These are phyloP conservation scores for Mycena haematopus DNA, from an alignment of 768 basidiomycete genomes.

Conservation along the genomic window DNA sequence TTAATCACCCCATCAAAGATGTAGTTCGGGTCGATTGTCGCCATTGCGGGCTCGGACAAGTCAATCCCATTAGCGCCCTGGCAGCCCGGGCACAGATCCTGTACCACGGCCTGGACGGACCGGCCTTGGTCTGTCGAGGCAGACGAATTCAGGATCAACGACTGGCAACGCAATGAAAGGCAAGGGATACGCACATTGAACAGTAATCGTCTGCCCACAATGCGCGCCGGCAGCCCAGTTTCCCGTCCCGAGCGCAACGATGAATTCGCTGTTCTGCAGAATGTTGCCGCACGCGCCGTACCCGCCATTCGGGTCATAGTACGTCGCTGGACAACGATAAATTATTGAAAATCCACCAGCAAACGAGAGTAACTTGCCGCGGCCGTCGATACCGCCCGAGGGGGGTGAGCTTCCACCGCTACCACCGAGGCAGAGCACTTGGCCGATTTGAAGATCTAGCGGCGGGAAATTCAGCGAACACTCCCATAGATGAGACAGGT, in stretches of 20 bases:
- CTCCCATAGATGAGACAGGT: no score
- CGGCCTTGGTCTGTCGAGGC: constrained; percentile 10
- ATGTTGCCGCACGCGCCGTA: constrained; percentile 12
- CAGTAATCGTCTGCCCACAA: constrained; percentile 16
- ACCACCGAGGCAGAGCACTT: constrained; percentile 8
- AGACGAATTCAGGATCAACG: no score
- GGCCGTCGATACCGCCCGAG: no score
- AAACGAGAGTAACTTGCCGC: no score
- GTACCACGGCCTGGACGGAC: constrained; percentile 8
- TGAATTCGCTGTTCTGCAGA: constrained; percentile 14
- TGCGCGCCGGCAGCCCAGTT: constrained; percentile 20
- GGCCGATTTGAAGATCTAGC: constrained; percentile 22
- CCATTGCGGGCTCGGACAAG: constrained; percentile 16
- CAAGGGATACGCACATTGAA: constrained; percentile 11
- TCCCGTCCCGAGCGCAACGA: constrained; percentile 15
- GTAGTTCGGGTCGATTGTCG: constrained; percentile 19
- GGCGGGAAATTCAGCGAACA: no score
- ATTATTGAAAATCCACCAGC: no score
- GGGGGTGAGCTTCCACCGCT: not conserved
- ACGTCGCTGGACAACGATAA: constrained; percentile 6
- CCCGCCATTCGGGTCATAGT: constrained; percentile 22
- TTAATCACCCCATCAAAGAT: constrained; percentile 17
- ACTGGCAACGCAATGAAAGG: not conserved
- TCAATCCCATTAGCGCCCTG: constrained; percentile 21
- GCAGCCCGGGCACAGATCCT: constrained; percentile 22